Evolutionary conservation across 805 yeast genomes (phyloP), one percentile per base, ranked within the genome.

Genomic region (Schwanniomyces vanrijiae): DNA sequence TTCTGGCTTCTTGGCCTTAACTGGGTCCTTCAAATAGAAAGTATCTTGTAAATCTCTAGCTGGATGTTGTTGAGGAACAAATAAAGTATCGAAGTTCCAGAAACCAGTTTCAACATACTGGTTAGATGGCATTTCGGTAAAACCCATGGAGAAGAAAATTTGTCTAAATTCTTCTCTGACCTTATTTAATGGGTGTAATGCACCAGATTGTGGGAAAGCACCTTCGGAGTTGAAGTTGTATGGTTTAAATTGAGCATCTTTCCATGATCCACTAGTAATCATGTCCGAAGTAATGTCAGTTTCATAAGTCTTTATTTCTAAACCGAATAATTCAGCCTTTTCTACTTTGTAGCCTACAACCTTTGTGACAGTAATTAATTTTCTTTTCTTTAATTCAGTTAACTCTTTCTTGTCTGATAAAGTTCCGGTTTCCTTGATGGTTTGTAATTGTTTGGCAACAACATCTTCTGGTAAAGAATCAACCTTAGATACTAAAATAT

Each of bases 41-140:
- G 99, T 94, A 73, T 94, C 99, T 73, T 94, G 99, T 67, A 94
- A 79, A 68, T 94, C 99, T 76, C 99, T 86, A 42, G 99, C 99
- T 14, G 99, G 99, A 75, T 94, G 99, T 75, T 94, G 98, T 75
- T 94, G 99, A 47, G 99, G 99, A 46, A 94, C 99, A 61, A 75
- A 94, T 61, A 94, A 79, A 3, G 99, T 83, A 68, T 94, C 99
- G 64, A 94, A 94, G 73, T 94, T 94, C 99, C 99, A 94, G 83
- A 94, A 94, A 4, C 98, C 98, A 14, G 94, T 82, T 66, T 94
- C 99, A 44, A 94, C 99, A 66, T 91, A 94, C 69, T 92, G 97
- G 69, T 92, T 92, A 21, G 99, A 86, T 50, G 99, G 97, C 99
- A 94, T 94, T 75, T 94, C 99, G 24, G 94, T 83, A 83, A 94